Evolutionary conservation across 1,284 basidiomycete genomes (phyloP).

Genomic region (Hymenochaete sp.): DNA sequence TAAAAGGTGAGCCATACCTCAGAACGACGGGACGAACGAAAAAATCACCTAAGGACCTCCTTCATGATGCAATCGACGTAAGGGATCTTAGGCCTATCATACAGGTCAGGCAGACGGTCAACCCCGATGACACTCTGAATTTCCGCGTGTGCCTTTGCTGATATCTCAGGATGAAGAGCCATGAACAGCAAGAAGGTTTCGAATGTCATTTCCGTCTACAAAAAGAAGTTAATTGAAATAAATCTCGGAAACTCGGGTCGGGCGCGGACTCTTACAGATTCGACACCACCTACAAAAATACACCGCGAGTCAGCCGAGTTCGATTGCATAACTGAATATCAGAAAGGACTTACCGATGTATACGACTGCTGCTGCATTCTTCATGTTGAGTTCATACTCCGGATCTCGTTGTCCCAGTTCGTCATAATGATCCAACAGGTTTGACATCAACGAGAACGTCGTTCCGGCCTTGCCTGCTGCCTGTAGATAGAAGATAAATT

Average conservation of each 20-base stretch:
- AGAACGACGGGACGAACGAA: background rate
- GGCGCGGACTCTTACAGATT: slow-evolving; percentile 7
- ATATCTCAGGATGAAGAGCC: slow-evolving; percentile 22
- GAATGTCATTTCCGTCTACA: slow-evolving; percentile 16
- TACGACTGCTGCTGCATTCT: slow-evolving; percentile 10
- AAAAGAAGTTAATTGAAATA: too few species aligned
- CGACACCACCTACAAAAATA: slow-evolving; percentile 5
- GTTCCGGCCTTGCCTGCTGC: too few species aligned
- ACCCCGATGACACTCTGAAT: slow-evolving; percentile 24
- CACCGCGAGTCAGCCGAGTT: background rate
- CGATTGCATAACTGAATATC: too few species aligned
- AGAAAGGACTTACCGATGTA: slow-evolving; percentile 7
- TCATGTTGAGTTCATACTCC: slow-evolving; percentile 12
- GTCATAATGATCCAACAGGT: slow-evolving; percentile 12
- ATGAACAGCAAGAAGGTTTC: slow-evolving; percentile 25
- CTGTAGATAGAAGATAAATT: too few species aligned
- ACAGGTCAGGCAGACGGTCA: slow-evolving; percentile 23
- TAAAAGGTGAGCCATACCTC: background rate
- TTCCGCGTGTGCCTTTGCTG: slow-evolving; percentile 22
- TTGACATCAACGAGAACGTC: slow-evolving; percentile 9
- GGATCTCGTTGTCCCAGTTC: background rate
- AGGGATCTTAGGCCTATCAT: slow-evolving; percentile 22
- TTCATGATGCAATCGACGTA: slow-evolving; percentile 26
- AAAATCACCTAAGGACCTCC: slow-evolving; percentile 24
- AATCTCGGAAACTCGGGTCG: background rate